phyloP scores from a whole-genome alignment of 2,329 filamentous ascomycete genomes.

The Beauveria brongniartii region DNA sequence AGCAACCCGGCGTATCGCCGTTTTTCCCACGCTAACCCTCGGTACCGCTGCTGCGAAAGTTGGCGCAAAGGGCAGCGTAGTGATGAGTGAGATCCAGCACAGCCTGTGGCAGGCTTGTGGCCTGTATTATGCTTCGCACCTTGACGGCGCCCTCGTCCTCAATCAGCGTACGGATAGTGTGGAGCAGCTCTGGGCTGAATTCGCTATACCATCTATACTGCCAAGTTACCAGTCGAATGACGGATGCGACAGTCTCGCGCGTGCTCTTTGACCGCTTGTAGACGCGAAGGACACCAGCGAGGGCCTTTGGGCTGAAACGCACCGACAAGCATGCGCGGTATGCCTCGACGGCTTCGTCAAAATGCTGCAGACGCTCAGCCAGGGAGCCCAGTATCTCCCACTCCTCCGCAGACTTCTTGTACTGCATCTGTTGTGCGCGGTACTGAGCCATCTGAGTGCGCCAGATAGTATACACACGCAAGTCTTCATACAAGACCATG shows the following conservation, averaged over 20 bases:
- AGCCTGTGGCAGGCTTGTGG: constrained; percentile 84
- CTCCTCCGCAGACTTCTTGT: constrained; percentile 93
- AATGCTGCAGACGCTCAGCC: constrained; percentile 86
- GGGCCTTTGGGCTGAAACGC: constrained; percentile 87
- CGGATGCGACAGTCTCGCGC: constrained; percentile 69
- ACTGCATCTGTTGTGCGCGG: constrained; percentile 84
- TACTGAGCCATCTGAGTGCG: constrained; percentile 96
- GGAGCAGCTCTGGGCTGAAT: constrained; percentile 88
- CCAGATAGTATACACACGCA: constrained; percentile 99
- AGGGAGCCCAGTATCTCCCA: constrained; percentile 96
- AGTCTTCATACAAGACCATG: constrained; percentile 97
- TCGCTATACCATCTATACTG: constrained; percentile 99
- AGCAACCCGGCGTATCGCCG: neutral
- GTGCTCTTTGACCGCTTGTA: constrained; percentile 74
- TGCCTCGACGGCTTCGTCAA: constrained; percentile 84
- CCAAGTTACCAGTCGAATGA: constrained; percentile 92
- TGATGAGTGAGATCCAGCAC: constrained; percentile 93
- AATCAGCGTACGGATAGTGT: constrained; percentile 82
- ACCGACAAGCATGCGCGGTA: constrained; percentile 82
- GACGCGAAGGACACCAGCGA: constrained; percentile 73
- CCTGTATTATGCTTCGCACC: constrained; percentile 92
- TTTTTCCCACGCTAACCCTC: constrained; percentile 54
- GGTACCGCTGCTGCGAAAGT: constrained; percentile 88
- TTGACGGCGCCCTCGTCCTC: constrained; percentile 98
- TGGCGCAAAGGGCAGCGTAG: constrained; percentile 88